Base-by-base conservation (phyloP, 495 filamentous ascomycete species). In the Penicillium paxilli region DNA sequence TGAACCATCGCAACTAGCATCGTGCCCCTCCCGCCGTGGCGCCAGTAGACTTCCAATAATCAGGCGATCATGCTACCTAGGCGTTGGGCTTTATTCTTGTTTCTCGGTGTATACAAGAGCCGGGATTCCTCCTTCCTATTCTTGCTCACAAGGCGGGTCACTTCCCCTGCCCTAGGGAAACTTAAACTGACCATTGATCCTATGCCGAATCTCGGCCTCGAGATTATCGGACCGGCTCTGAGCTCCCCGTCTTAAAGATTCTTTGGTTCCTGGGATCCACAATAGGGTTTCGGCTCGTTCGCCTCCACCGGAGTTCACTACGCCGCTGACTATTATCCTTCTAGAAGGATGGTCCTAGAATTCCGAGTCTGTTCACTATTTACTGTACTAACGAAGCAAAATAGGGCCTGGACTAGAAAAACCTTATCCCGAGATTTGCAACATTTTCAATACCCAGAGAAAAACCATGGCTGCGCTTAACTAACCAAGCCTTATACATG, bases 401-500 rank as follows among this genome's bases (percentile, higher is more conserved):
- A n/a, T n/a, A n/a, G 30, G 30, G 3, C 30, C 30, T 14, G 10
- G 30, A 32, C 10, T 32, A 32, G 14, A 12, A 32, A 32, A 10
- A 32, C 9, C 28, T 12, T 7, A 32, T 32, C 5, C 28, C 2
- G 28, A 32, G 28, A 32, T 32, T 0, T 32, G n/a, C n/a, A n/a
- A n/a, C n/a, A n/a, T 32, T 32, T 10, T 32, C n/a, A 32, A 32
- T 32, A 32, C 3, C n/a, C 41, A 9, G 19, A 14, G n/a, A n/a
- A n/a, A n/a, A 25, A 5, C 8, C 19, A 44, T 23, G 33, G 25
- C 44, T 32, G 28, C 5, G 33, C n/a, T n/a, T n/a, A n/a, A 24
- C 26, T 32, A 54, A 47, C 28, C 32, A 26, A 23, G 45, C 28
- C 44, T 47, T 47, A 28, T 30, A 16, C 32, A 41, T 10, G 33